Base-by-base conservation (phyloP, 768 basidiomycete species). In the Boletus sensibilis region DNA sequence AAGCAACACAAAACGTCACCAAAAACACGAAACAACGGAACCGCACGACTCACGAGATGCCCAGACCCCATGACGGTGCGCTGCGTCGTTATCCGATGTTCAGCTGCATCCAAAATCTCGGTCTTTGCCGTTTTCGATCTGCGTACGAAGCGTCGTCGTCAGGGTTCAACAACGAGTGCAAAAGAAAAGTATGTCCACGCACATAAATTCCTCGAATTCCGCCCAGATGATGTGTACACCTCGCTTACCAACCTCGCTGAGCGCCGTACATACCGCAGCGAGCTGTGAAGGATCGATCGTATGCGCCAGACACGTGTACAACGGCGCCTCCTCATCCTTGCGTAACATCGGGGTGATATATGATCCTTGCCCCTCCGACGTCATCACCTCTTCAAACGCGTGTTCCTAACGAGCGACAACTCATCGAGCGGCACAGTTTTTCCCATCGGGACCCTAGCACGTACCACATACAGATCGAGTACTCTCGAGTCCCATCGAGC, bases 221-320 rank as follows among this genome's bases (percentile, higher is more conserved):
- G 67, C 70, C 71, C 71, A 71, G 1, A 73, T 39, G 25, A 73
- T 8, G 43, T 71, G 70, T 0, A 69, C 54, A 1, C 69, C 67
- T 11, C 52, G 58, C 37, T 27, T 54, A 6, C 52, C 60, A 34
- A 5, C 31, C 21, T 38, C 31, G 20, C 53, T 55, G 38, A 70
- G 58, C 14, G 49, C 31, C 11, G 20, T 21, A 23, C 70, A 69
- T 39, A 62, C 31, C 5, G 27, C n/a, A 14, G 63, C 61, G 23
- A 71, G 60, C 45, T 69, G 63, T 1, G 47, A 39, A 8, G 69
- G 63, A 6, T 65, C 59, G 23, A 71, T 38, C 20, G 69, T 72
- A 41, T 71, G 71, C 14, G 60, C 58, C 23, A 49, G 14, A 53
- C 68, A 69, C 2, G 52, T 18, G 44, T 71, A 71, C 46, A 71